Evolutionary conservation across 805 yeast genomes (phyloP).

Genomic region (Metschnikowia hibisci): DNA sequence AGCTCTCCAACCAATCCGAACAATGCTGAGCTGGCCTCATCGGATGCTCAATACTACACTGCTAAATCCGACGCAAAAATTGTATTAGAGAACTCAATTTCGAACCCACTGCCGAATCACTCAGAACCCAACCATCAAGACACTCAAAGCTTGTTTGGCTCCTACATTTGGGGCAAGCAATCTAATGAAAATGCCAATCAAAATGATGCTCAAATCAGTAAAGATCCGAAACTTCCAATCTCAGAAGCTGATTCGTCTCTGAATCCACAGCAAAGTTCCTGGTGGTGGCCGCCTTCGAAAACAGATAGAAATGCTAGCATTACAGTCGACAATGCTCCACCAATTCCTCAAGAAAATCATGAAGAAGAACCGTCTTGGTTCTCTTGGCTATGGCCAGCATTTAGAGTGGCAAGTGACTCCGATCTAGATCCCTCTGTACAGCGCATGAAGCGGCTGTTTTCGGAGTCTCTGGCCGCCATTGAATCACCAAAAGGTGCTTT

Average conservation of each 20-base stretch:
- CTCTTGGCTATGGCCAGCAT: conserved; percentile 8
- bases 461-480: conserved; percentile 29
- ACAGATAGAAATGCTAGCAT: not conserved
- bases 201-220: not conserved
- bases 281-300: not conserved
- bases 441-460: conserved; percentile 24
- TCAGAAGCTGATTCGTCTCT: not conserved
- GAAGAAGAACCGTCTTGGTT: conserved; percentile 2
- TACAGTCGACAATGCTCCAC: not conserved
- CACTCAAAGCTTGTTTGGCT: too few species aligned
- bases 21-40: not conserved
- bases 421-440: conserved; percentile 1
- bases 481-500: conserved; percentile 30
- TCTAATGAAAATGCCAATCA: not conserved
- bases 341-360: not conserved
- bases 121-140: too few species aligned
- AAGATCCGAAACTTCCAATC: not conserved
- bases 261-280: not conserved
- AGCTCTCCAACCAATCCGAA: not conserved
- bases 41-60: not conserved
- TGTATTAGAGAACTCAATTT: not conserved
- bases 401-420: conserved; percentile 16
- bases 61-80: not conserved
- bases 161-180: too few species aligned
- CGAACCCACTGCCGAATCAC: not conserved